A percentile compares a stretch with the other conserved stretches of the same genome.
Evolutionary conservation across 2,329 filamentous ascomycete species (phyloP).

Genomic region (Aureobasidium namibiae): DNA sequence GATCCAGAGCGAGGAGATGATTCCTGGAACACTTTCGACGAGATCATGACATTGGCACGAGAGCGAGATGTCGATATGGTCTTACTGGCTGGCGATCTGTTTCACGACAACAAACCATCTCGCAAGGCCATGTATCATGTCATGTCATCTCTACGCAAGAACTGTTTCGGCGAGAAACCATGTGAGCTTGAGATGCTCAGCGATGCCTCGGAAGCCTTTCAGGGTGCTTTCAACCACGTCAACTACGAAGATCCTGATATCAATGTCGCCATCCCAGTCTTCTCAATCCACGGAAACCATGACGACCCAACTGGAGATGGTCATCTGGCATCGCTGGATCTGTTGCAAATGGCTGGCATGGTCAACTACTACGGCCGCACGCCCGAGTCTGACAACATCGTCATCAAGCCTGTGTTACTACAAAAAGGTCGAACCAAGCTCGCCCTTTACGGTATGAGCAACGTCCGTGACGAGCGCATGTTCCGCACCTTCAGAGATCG

Average conservation of each 20-base stretch:
- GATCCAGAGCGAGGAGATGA: constrained; percentile 93
- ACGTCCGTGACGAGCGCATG: constrained; percentile 89
- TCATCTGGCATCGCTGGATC: constrained; percentile 80
- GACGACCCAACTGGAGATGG: constrained; percentile 97
- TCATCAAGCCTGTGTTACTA: constrained; percentile 81
- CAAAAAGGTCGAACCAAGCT: constrained; percentile 92
- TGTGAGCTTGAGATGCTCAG: constrained; percentile 92
- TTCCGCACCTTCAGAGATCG: constrained; percentile 89
- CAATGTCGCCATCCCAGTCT: constrained; percentile 93
- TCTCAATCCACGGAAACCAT: constrained; percentile 97
- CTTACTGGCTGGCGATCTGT: constrained; percentile 84
- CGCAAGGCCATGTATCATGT: constrained; percentile 95
- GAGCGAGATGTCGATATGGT: constrained; percentile 96
- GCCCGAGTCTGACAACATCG: constrained; percentile 86
- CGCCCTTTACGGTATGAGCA: constrained; percentile 88
- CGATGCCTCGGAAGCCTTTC: constrained; percentile 85
- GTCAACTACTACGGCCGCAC: constrained; percentile 95
- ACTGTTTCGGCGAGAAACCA: constrained; percentile 90
- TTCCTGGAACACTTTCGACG: constrained; percentile 93
- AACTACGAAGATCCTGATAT: constrained; percentile 98
- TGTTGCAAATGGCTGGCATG: constrained; percentile 82
- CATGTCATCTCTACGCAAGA: constrained; percentile 86
- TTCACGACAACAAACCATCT: constrained; percentile 96
- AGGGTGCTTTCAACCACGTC: constrained; percentile 79
- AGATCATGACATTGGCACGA: constrained; percentile 83